phyloP scores from a whole-genome alignment of 352 stramenopile genomes.

The Globisporangium heterothallicum region DNA sequence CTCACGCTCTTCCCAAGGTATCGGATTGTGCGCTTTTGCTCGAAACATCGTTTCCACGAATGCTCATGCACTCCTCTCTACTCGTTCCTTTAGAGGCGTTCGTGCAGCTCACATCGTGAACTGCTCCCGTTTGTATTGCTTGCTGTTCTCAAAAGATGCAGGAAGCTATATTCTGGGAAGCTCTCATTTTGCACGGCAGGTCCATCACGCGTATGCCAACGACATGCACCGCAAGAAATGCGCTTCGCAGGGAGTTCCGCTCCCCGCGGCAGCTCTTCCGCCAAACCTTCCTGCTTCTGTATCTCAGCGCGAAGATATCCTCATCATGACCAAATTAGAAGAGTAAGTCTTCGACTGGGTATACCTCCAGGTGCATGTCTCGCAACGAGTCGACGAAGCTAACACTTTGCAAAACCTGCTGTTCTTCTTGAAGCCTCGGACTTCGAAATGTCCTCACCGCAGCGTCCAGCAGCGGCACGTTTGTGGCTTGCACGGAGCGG shows the following conservation, averaged over 20 bases:
- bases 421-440: conserved; percentile 20
- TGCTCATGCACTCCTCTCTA: background rate
- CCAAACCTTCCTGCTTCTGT: background rate
- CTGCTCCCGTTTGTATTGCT: conserved; percentile 44
- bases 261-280: background rate
- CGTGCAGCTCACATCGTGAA: conserved; percentile 22
- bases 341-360: conserved; percentile 17
- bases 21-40: no score
- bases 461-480: conserved; percentile 13
- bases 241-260: background rate
- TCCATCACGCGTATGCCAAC: conserved; percentile 15
- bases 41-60: no score
- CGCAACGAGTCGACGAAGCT: background rate
- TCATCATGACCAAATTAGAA: conserved; percentile 25
- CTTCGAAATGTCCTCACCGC: conserved; percentile 27
- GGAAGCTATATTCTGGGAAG: conserved; percentile 30
- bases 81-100: conserved; percentile 5
- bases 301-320: background rate
- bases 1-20: conserved; percentile 16
- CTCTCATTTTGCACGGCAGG: conserved; percentile 26
- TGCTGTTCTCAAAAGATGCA: conserved; percentile 31
- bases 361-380: background rate
- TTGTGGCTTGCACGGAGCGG: conserved; percentile 27
- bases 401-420: background rate
- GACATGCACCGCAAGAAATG: conserved; percentile 8